Evolutionary conservation across 352 stramenopile genomes (phyloP).

Genomic region (Globisporangium barbulae): DNA sequence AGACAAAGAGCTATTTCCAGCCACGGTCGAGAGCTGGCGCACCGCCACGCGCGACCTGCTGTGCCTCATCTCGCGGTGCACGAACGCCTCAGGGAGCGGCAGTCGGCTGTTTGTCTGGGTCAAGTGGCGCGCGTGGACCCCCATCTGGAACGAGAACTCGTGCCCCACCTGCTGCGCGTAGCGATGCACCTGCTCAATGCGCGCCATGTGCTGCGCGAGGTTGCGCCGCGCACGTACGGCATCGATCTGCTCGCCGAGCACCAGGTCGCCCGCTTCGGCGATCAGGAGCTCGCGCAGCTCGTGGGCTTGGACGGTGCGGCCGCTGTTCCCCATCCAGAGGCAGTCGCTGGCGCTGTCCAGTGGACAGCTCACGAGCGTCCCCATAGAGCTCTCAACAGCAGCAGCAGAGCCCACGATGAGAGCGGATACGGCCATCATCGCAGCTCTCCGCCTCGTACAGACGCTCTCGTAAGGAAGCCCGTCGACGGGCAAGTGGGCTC

Average conservation of each 20-base stretch:
- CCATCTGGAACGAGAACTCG: constrained; percentile 60
- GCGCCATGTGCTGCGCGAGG: constrained; percentile 61
- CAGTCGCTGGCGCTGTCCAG: constrained; percentile 26
- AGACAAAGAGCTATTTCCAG: neutral
- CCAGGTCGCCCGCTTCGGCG: constrained; percentile 23
- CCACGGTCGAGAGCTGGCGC: constrained; percentile 18
- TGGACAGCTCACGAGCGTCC: constrained; percentile 43
- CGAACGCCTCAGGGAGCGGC: constrained; percentile 40
- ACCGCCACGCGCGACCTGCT: constrained; percentile 21
- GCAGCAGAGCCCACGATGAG: constrained; percentile 13
- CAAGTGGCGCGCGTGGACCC: constrained; percentile 61
- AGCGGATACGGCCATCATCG: neutral
- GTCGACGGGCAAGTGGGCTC: neutral
- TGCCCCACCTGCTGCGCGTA: constrained; percentile 54
- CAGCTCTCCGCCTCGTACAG: neutral
- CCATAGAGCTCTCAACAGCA: constrained; percentile 24
- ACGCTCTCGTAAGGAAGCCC: neutral
- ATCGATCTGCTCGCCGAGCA: constrained; percentile 6
- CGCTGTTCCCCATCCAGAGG: constrained; percentile 49
- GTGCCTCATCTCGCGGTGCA: constrained; percentile 45
- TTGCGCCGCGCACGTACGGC: constrained; percentile 32
- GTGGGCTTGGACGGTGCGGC: constrained; percentile 28
- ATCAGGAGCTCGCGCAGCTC: constrained; percentile 50
- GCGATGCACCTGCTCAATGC: constrained; percentile 66
- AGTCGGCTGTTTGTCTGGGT: too few species aligned